Base-by-base conservation (phyloP, 495 filamentous ascomycete genomes). In the Podospora appendiculata region DNA sequence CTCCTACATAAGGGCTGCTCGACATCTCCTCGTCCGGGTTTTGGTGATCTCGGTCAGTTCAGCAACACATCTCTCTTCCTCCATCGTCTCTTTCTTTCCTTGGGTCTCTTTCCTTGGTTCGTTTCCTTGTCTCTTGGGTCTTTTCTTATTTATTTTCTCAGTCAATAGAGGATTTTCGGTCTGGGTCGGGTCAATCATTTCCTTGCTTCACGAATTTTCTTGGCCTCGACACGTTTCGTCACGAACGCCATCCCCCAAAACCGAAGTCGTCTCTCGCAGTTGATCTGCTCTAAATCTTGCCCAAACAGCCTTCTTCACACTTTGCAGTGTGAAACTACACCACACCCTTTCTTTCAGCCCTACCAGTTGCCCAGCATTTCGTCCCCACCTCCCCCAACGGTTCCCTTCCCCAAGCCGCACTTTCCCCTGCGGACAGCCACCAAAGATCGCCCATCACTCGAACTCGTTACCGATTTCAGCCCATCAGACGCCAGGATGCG, bases 401-500 rank as follows among this genome's bases (percentile, higher is more conserved):
- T 41, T 10, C 64, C 64, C 13, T 65, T 55, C 14, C 64, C 64
- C 2, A 63, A 63, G 34, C 36, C 57, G 6, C 49, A 46, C 17
- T 67, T 67, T 32, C 64, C 62, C 9, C 43, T 67, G 8, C 55
- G 49, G 32, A 67, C 64, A 10, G 62, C 62, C 8, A 54, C 32
- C 19, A 64, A 64, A 32, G 41, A 58, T 40, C 64, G 58, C 38
- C 72, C 58, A 13, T 57, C 53, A 11, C 58, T 59, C 19, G 60
- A 63, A 42, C 58, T 68, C 33, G 54, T 58, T 42, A 64, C 58
- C 67, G 68, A 57, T 4, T 59, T 63, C 19, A 49, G 57, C 19
- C 62, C 56, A 12, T 55, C 66, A 1, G 48, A 58, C 19, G 47
- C 55, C 32, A 77, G 72, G 46, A 70, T 77, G 63, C 72, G 56